phyloP scores from a whole-genome alignment of 768 basidiomycete genomes.

The Austroboletus eburneus region DNA sequence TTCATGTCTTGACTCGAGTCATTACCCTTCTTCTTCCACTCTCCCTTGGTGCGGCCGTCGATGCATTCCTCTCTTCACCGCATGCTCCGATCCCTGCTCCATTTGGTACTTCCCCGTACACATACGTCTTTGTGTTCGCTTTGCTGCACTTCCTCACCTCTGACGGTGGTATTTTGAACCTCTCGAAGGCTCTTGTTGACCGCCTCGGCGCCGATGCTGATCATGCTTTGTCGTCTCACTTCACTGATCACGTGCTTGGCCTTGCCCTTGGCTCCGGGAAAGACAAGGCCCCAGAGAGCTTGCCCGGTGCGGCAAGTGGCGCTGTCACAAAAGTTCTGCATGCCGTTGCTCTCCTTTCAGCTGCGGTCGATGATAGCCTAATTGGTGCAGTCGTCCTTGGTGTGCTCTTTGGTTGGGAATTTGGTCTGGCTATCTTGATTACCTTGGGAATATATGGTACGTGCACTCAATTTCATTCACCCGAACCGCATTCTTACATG shows the following conservation, averaged over 20 bases:
- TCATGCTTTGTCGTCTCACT: slow-evolving; percentile 51
- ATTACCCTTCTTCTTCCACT: slow-evolving; percentile 72
- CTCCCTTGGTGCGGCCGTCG: slow-evolving; percentile 49
- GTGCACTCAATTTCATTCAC: slow-evolving; percentile 12
- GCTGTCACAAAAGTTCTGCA: slow-evolving; percentile 17
- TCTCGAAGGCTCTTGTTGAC: slow-evolving; percentile 72
- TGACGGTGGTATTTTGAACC: slow-evolving; percentile 66
- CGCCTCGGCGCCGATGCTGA: slow-evolving; percentile 91
- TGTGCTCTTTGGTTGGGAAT: slow-evolving; percentile 58
- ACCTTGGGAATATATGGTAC: slow-evolving; percentile 74
- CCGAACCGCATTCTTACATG: background rate
- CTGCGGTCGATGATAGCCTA: slow-evolving; percentile 76
- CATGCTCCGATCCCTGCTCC: slow-evolving; percentile 19
- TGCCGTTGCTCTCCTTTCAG: slow-evolving; percentile 57
- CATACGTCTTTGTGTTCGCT: slow-evolving; percentile 64
- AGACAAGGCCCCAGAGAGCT: slow-evolving; percentile 73
- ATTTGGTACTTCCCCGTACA: slow-evolving; percentile 53
- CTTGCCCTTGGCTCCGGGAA: slow-evolving; percentile 81
- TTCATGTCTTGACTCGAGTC: slow-evolving; percentile 72
- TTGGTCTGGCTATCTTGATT: slow-evolving; percentile 62
- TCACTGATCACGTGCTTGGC: slow-evolving; percentile 83
- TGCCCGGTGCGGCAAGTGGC: slow-evolving; percentile 5
- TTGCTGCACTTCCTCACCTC: slow-evolving; percentile 71
- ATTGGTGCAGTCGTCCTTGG: slow-evolving; percentile 69
- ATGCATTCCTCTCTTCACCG: slow-evolving; percentile 16